These are phyloP conservation scores for Vicia faba DNA, from an alignment of 306 rosid species.

Conservation along the genomic window DNA sequence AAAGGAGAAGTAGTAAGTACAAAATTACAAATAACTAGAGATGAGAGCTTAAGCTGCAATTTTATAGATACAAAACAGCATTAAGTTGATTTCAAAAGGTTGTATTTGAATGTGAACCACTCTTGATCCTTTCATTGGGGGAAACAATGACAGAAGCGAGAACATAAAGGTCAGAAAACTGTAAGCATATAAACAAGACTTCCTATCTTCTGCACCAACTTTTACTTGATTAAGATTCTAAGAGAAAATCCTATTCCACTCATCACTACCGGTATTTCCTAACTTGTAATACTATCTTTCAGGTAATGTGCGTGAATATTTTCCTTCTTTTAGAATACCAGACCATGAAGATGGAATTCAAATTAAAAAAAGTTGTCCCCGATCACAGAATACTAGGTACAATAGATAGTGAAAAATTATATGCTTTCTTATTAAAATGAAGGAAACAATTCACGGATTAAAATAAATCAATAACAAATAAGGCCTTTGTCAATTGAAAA, in stretches of 20 bases:
- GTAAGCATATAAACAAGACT: constrained; percentile 23
- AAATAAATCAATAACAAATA: constrained; percentile 23
- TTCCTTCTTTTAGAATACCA: constrained; percentile 10
- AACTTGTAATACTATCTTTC: constrained; percentile 27
- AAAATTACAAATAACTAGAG: constrained; percentile 28
- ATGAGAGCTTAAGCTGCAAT: constrained; percentile 33
- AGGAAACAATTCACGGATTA: constrained; percentile 15
- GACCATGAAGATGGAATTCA: constrained; percentile 22
- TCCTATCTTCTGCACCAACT: constrained; percentile 10
- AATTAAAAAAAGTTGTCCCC: background rate
- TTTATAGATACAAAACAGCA: constrained; percentile 28
- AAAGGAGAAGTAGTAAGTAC: constrained; percentile 38
- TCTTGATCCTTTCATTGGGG: constrained; percentile 17
- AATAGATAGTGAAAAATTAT: constrained; percentile 18
- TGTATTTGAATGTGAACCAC: constrained; percentile 18
- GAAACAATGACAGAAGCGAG: constrained; percentile 7
- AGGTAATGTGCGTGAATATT: background rate
- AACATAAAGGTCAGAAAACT: constrained; percentile 23
- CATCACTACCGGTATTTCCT: constrained; percentile 27
- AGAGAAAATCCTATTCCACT: constrained; percentile 4
- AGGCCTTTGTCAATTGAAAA: constrained; percentile 26
- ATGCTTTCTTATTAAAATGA: constrained; percentile 8
- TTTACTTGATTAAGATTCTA: constrained; percentile 21
- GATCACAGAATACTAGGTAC: constrained; percentile 27
- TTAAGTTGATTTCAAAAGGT: constrained; percentile 31